Evolutionary conservation across 495 filamentous ascomycete species (phyloP).

Genomic region (Talaromyces adpressus): DNA sequence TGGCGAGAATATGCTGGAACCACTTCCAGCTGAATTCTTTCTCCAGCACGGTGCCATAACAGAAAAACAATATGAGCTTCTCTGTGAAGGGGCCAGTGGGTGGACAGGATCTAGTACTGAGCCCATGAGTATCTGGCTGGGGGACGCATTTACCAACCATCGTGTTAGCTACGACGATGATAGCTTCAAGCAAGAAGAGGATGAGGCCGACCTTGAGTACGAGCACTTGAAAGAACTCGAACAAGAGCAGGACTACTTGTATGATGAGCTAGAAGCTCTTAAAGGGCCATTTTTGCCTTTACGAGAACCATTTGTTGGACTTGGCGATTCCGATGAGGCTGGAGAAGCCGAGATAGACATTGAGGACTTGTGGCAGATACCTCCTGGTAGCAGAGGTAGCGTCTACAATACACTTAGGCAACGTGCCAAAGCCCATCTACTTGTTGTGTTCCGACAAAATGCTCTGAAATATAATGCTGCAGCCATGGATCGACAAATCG

Average conservation of each 20-base stretch:
- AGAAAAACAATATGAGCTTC: constrained; percentile 50
- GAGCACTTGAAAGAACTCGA: constrained; percentile 62
- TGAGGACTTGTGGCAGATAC: constrained; percentile 53
- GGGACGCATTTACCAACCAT: constrained; percentile 36
- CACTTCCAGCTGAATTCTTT: constrained; percentile 27
- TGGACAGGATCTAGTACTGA: constrained; percentile 43
- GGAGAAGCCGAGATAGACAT: constrained; percentile 11
- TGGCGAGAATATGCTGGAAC: constrained; percentile 13
- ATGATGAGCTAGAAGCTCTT: constrained; percentile 50
- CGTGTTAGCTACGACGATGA: constrained; percentile 30
- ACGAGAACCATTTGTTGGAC: constrained; percentile 40
- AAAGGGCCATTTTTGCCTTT: constrained; percentile 41
- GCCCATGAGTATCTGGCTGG: constrained; percentile 57
- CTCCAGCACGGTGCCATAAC: constrained; percentile 51
- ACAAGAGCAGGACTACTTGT: constrained; percentile 44
- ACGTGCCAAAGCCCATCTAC: constrained; percentile 34
- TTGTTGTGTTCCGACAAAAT: constrained; percentile 32
- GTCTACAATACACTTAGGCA: constrained; percentile 53
- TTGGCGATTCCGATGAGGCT: neutral
- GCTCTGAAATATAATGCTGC: constrained; percentile 33
- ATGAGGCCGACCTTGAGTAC: constrained; percentile 59
- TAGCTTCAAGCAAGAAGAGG: constrained; percentile 43
- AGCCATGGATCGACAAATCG: constrained; percentile 37
- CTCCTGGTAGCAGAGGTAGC: constrained; percentile 40
- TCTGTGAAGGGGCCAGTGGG: constrained; percentile 43